Base-by-base conservation (phyloP, 306 rosid genomes). In the Neltuma alba region DNA sequence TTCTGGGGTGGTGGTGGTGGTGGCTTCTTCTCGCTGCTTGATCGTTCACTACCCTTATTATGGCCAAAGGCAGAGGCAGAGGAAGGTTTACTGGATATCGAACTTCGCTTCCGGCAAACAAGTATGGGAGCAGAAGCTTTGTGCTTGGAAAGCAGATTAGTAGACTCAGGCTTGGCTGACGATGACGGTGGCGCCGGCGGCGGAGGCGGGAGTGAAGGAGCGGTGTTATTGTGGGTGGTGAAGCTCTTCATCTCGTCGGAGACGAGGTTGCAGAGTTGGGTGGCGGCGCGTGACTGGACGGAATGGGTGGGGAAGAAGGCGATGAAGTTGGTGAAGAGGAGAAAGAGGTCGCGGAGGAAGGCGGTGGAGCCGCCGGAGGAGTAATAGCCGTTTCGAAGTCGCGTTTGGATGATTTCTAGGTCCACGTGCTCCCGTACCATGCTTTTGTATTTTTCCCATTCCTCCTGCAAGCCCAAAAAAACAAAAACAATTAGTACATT, bases 91-190 rank as follows among this genome's bases (percentile, higher is more conserved):
- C 79, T 73, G 3, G 85, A 78, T 15, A 88, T 83, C 11, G 88
- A 74, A 82, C 88, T 89, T 7, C 93, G 89, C 79, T 93, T 93
- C 37, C 94, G 91, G 83, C 98, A 93, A 20, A 91, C 97, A 33
- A 93, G n/a, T 28, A 93, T 88, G 25, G 98, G 93, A 55, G 82
- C 85, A 12, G 91, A 60, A 31, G 90, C 67, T 72, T 93, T 88
- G 74, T 80, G 87, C 72, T 91, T 89, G 61, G 90, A 76, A 47
- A 89, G 81, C 70, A 91, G 73, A 7, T 52, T 52, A 48, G 2
- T 33, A 20, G 72, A 66, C 23, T 91, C 92, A 20, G 83, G 81
- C 76, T 89, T 90, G 58, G 83, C 31, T 16, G 20, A 75, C 6
- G 85, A 54, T 1, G 88, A 21, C 27, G 48, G 7, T 9, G 72